These are phyloP conservation scores for Casuarina cunninghamiana DNA, from an alignment of 306 rosid species.

Conservation along the genomic window DNA sequence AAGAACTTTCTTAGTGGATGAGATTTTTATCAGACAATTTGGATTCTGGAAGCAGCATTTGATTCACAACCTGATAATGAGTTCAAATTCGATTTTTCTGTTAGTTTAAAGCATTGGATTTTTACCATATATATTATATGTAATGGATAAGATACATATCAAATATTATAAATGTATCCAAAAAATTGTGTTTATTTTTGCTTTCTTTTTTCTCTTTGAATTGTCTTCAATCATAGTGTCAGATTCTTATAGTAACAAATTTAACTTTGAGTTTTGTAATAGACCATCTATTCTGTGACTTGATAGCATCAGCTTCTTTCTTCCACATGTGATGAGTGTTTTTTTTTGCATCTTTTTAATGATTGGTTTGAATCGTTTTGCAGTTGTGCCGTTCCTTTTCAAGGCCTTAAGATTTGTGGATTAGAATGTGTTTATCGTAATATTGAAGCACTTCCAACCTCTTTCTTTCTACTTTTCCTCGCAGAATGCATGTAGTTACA, in stretches of 20 bases:
- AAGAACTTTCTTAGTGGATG: conserved; percentile 6
- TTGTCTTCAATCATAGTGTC: neutral
- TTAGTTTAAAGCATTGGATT: neutral
- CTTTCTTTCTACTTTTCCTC: neutral
- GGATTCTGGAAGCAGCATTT: neutral
- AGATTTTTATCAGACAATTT: neutral
- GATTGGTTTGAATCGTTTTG: neutral
- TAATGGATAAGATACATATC: neutral
- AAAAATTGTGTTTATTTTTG: neutral
- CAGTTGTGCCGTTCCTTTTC: neutral
- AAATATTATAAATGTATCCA: too few species aligned
- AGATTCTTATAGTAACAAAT: neutral
- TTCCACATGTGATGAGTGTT: neutral
- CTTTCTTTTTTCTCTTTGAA: neutral
- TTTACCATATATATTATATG: neutral
- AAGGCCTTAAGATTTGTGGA: neutral
- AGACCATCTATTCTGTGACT: neutral
- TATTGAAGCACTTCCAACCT: neutral
- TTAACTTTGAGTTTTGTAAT: neutral
- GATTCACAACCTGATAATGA: neutral
- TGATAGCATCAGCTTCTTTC: neutral
- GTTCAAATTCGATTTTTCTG: neutral
- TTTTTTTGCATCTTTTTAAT: neutral
- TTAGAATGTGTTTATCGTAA: neutral
- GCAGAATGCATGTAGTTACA: neutral